Evolutionary conservation across 148 eudicot genomes (phyloP).

Genomic region (Spergularia marina): DNA sequence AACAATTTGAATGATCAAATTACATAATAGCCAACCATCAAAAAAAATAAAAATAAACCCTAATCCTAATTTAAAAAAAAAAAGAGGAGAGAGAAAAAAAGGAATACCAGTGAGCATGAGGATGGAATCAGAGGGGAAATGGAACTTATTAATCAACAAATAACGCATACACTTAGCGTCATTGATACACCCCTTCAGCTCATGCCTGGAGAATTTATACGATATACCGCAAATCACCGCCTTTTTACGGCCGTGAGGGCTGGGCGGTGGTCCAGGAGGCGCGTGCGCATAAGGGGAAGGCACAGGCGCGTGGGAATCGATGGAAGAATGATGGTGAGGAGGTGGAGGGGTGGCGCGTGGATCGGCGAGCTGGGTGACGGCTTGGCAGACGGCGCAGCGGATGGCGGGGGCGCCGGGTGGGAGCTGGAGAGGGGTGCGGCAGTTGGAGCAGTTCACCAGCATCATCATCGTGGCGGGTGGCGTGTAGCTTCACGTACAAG

Average conservation of each 20-base stretch:
- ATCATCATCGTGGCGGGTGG: constrained; percentile 40
- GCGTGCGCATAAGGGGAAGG: constrained; percentile 49
- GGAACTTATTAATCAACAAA: constrained; percentile 64
- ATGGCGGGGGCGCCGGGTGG: constrained; percentile 81
- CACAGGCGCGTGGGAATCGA: constrained; percentile 24
- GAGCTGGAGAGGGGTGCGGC: constrained; percentile 75
- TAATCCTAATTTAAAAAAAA: neutral
- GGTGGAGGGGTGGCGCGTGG: constrained; percentile 48
- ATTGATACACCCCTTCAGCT: constrained; percentile 85
- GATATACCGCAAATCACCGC: constrained; percentile 91
- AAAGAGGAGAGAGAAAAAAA: neutral
- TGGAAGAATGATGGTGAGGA: constrained; percentile 13
- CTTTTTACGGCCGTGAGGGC: constrained; percentile 60
- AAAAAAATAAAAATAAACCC: neutral
- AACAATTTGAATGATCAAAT: neutral
- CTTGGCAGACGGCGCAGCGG: constrained; percentile 80
- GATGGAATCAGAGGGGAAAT: constrained; percentile 67
- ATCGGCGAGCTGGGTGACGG: constrained; percentile 59
- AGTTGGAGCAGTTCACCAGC: constrained; percentile 79
- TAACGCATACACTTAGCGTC: constrained; percentile 91
- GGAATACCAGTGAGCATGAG: constrained; percentile 81
- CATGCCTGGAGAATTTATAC: constrained; percentile 57
- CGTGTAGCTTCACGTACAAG: too few species aligned
- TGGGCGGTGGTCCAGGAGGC: constrained; percentile 53
- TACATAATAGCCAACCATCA: constrained; percentile 9